phyloP scores from a whole-genome alignment of 2,329 filamentous ascomycete genomes.

The Fusarium globosum region DNA sequence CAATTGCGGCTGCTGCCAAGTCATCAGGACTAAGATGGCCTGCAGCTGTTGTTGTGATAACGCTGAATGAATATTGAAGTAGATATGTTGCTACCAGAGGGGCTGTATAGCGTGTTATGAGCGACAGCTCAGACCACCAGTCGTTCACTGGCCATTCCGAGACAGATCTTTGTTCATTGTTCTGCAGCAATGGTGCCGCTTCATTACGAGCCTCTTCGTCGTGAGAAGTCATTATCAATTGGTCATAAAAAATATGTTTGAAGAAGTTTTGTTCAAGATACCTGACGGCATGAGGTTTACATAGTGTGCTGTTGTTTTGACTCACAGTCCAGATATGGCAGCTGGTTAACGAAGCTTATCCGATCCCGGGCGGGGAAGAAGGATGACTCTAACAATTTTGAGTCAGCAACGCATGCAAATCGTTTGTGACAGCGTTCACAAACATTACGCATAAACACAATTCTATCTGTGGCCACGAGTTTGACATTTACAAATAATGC shows the following conservation, averaged over 20 bases:
- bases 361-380: neutral
- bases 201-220: constrained; percentile 9
- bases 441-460: neutral
- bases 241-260: neutral
- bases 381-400: neutral
- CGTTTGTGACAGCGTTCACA: neutral
- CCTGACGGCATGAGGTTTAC: neutral
- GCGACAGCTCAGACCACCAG: constrained; percentile 29
- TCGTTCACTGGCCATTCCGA: neutral
- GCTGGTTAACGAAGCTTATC: neutral
- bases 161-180: neutral
- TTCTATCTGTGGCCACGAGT: neutral
- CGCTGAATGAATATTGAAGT: constrained; percentile 63
- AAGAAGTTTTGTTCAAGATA: neutral
- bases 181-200: constrained; percentile 26
- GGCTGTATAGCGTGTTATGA: constrained; percentile 47
- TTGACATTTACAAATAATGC: neutral
- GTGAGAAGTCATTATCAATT: neutral
- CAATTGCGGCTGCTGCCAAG: constrained; percentile 62
- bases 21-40: constrained; percentile 64
- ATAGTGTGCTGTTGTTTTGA: neutral
- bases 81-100: constrained; percentile 65
- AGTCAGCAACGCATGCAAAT: neutral
- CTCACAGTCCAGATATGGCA: neutral
- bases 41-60: constrained; percentile 63